phyloP scores from a whole-genome alignment of 345 rosid genomes.

The Limnanthes douglasii region DNA sequence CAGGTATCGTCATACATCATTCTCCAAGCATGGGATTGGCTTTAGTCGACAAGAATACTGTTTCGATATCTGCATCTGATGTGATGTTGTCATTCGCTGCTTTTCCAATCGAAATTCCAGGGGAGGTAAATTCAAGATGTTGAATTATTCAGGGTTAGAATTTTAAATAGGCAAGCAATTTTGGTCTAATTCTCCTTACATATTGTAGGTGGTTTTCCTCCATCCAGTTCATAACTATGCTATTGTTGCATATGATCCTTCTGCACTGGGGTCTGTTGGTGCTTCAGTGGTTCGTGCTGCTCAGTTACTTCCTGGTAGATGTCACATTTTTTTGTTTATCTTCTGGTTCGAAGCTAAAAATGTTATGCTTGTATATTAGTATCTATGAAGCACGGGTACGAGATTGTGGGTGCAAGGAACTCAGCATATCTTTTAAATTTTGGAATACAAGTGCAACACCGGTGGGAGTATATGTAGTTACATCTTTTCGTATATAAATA shows the following conservation, averaged over 20 bases:
- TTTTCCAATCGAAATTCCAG: conserved; percentile 92
- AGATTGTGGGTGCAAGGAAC: too few relatives aligned
- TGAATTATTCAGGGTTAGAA: not conserved
- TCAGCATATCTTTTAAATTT: too few relatives aligned
- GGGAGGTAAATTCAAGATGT: conserved; percentile 43
- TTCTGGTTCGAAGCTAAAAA: too few relatives aligned
- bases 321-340: conserved; percentile 10
- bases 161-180: too few relatives aligned
- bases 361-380: too few relatives aligned
- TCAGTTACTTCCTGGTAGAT: conserved; percentile 74
- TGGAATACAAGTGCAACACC: too few relatives aligned
- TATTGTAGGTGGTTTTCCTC: conserved; percentile 77
- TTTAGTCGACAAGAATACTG: conserved; percentile 85
- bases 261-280: conserved; percentile 57
- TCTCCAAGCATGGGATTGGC: conserved; percentile 83
- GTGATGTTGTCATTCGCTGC: conserved; percentile 96
- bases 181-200: conserved; percentile 11
- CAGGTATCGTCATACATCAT: conserved; percentile 84
- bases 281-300: conserved; percentile 74
- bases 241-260: conserved; percentile 80
- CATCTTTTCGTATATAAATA: too few relatives aligned
- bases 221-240: conserved; percentile 97
- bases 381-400: too few relatives aligned
- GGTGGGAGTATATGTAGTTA: too few relatives aligned
- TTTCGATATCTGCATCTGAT: conserved; percentile 71